Conservation (phyloP, 352 stramenopile species). For the Pythium volutum region DNA sequence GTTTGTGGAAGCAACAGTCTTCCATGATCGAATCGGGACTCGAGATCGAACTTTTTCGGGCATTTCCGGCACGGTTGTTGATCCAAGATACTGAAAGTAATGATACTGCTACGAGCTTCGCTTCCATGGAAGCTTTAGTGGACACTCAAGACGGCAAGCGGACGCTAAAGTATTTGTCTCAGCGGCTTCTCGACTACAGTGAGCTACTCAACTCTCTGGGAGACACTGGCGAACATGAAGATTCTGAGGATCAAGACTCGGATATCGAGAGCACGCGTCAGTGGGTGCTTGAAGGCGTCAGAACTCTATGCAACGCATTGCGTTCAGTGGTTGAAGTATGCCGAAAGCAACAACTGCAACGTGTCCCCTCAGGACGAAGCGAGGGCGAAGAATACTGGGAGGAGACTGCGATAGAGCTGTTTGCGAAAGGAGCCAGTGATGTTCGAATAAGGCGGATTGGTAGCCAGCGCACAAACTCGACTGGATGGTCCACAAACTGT, state of each 20-base stretch:
- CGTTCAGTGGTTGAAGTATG: constrained; percentile 22
- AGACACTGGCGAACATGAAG: neutral
- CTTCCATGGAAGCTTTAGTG: constrained; percentile 24
- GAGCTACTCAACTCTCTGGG: constrained; percentile 13
- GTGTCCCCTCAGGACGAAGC: neutral
- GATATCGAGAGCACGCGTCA: neutral
- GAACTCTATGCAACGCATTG: constrained; percentile 15
- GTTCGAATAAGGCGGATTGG: neutral
- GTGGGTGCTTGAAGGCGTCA: constrained; percentile 13
- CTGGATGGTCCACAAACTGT: constrained; percentile 8
- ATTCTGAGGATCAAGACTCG: constrained; percentile 13
- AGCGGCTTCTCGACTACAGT: constrained; percentile 21
- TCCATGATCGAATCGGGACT: constrained; percentile 33
- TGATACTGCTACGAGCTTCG: neutral
- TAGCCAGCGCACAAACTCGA: neutral
- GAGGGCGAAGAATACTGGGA: constrained; percentile 13
- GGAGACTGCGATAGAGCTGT: constrained; percentile 12
- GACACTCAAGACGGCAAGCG: constrained; percentile 39
- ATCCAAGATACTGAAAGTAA: neutral
- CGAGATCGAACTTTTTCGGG: constrained; percentile 48
- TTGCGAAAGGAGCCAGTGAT: constrained; percentile 22
- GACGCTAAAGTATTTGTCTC: constrained; percentile 48
- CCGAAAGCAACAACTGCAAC: constrained; percentile 2
- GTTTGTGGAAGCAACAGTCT: constrained; percentile 34
- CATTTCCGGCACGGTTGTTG: constrained; percentile 27